These are phyloP conservation scores for Epichloe aotearoae DNA, from an alignment of 2,329 filamentous ascomycete species.

Conservation along the genomic window DNA sequence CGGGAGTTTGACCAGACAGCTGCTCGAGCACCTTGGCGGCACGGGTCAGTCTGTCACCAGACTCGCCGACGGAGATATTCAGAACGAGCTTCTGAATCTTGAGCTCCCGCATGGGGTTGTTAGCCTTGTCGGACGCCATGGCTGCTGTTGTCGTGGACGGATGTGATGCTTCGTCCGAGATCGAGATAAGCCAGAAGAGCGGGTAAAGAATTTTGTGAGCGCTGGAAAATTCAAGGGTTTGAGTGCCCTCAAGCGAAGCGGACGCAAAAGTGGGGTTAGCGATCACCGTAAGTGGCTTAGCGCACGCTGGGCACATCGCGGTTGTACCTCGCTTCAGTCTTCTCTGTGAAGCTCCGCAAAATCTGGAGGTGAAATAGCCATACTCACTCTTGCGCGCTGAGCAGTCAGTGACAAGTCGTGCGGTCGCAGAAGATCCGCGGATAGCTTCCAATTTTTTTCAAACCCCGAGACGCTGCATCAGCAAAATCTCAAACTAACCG, in stretches of 20 bases:
- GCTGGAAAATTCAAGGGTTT: conserved; percentile 27
- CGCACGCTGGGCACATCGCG: conserved; percentile 14
- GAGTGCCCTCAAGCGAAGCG: conserved; percentile 23
- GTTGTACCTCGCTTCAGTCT: conserved; percentile 24
- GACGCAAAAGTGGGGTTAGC: conserved; percentile 10
- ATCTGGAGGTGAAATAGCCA: conserved; percentile 24
- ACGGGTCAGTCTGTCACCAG: conserved; percentile 99
- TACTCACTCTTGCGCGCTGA: conserved; percentile 27
- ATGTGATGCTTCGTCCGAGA: conserved; percentile 22
- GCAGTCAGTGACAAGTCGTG: conserved; percentile 24
- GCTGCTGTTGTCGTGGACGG: conserved; percentile 24
- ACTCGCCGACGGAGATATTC: conserved; percentile 99
- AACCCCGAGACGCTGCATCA: conserved; percentile 18
- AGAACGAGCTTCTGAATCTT: conserved; percentile 99
- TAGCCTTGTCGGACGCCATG: conserved; percentile 63
- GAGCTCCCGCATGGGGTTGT: conserved; percentile 99
- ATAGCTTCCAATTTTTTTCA: conserved; percentile 29
- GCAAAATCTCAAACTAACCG: conserved; percentile 15
- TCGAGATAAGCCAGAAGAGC: conserved; percentile 14
- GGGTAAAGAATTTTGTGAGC: conserved; percentile 22
- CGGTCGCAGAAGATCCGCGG: conserved; percentile 26
- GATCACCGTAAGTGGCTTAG: conserved; percentile 13
- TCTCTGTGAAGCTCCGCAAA: conserved; percentile 32
- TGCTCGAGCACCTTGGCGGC: conserved; percentile 99
- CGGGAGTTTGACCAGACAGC: conserved; percentile 97